Conservation (phyloP, 331 rosid species). For the Malus hybrid region DNA sequence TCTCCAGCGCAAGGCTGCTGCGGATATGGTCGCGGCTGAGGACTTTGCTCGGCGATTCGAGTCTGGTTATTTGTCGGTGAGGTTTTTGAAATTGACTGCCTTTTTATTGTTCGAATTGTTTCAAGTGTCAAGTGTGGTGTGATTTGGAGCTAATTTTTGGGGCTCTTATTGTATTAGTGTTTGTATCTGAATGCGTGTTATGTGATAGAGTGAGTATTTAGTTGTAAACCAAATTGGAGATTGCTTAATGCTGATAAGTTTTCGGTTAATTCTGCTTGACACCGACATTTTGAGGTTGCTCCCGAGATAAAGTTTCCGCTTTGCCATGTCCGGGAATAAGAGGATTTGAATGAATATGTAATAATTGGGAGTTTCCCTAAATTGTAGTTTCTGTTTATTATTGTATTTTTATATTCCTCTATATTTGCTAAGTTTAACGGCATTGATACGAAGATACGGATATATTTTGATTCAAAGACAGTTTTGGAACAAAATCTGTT, state of each 20-base stretch:
- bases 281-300: no score
- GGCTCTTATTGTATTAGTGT: not conserved
- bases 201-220: not conserved
- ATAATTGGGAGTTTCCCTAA: not conserved
- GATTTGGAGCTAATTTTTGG: not conserved
- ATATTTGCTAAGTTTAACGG: not conserved
- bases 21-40: slow-evolving; percentile 95
- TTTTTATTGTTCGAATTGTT: not conserved
- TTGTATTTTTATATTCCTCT: not conserved
- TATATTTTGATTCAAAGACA: not conserved
- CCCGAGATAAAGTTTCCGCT: not conserved
- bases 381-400: not conserved
- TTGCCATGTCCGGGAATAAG: not conserved
- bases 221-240: not conserved
- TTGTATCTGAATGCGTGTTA: not conserved
- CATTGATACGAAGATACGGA: not conserved
- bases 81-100: slow-evolving; percentile 12
- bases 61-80: slow-evolving; percentile 69
- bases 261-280: not conserved
- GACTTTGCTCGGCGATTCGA: slow-evolving; percentile 89
- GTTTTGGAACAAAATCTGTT: not conserved
- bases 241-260: not conserved
- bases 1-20: slow-evolving; percentile 83
- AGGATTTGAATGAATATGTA: not conserved
- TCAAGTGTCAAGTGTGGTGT: not conserved